Percentiles rank a stretch among this genome's conserved stretches.
Evolutionary conservation across 345 rosid genomes (phyloP).

Genomic region (Limnanthes douglasii): DNA sequence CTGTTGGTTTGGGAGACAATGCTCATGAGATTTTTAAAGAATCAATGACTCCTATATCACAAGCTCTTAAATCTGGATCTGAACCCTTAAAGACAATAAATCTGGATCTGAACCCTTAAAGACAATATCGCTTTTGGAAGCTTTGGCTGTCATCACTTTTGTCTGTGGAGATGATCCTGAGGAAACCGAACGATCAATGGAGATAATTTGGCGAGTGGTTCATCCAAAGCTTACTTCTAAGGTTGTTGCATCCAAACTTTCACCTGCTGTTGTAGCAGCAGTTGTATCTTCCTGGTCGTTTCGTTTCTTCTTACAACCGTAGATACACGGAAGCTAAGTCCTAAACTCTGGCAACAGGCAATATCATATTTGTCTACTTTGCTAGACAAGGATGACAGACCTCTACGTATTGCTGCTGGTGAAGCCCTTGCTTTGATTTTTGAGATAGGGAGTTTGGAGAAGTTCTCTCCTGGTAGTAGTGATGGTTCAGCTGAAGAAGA

Average conservation of each 20-base stretch:
- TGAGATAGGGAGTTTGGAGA: slow-evolving; percentile 60
- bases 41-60: slow-evolving; percentile 43
- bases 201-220: slow-evolving; percentile 80
- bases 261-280: slow-evolving; percentile 44
- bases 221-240: slow-evolving; percentile 78
- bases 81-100: slow-evolving; percentile 34
- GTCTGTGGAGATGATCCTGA: slow-evolving; percentile 57
- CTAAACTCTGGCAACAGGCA: slow-evolving; percentile 77
- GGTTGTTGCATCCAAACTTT: slow-evolving; percentile 57
- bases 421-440: slow-evolving; percentile 77
- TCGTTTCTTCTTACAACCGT: slow-evolving; percentile 67
- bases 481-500: slow-evolving; percentile 30
- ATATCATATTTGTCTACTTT: slow-evolving; percentile 57
- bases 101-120: slow-evolving; percentile 36
- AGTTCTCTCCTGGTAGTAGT: slow-evolving; percentile 30
- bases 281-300: slow-evolving; percentile 90
- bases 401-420: slow-evolving; percentile 88
- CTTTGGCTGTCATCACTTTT: slow-evolving; percentile 74
- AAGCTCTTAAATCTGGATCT: slow-evolving; percentile 49
- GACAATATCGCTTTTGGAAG: slow-evolving; percentile 50
- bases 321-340: slow-evolving; percentile 31
- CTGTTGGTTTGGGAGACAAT: slow-evolving; percentile 54
- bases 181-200: slow-evolving; percentile 72
- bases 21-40: slow-evolving; percentile 56
- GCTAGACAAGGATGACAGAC: slow-evolving; percentile 76